Evolutionary conservation across 116 monocot genomes (phyloP).

Genomic region (Posidonia oceanica): DNA sequence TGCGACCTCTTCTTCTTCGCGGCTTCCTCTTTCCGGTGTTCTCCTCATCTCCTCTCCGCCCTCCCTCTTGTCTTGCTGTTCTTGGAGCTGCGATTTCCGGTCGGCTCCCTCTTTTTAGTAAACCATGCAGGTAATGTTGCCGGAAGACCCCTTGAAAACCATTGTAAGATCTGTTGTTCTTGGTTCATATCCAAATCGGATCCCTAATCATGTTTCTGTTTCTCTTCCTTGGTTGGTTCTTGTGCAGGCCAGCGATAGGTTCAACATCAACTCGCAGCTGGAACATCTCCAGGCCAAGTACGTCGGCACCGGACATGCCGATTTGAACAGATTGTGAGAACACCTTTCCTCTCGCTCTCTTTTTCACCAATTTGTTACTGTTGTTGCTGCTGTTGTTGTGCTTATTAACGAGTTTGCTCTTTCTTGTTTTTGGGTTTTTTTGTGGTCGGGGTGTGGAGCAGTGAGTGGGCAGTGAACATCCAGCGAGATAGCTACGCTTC

Average conservation of each 20-base stretch:
- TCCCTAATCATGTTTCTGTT: not conserved
- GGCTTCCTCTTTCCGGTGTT: not conserved
- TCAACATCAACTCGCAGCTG: constrained; percentile 91
- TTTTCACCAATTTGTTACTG: not conserved
- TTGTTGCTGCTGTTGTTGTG: not conserved
- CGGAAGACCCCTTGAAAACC: not conserved
- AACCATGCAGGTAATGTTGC: not conserved
- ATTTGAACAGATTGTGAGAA: constrained; percentile 66
- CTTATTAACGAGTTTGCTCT: not conserved
- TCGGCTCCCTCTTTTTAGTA: not conserved
- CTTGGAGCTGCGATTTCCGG: too few relatives aligned
- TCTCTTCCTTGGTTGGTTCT: not conserved
- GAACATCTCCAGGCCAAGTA: constrained; percentile 95
- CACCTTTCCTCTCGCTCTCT: not conserved
- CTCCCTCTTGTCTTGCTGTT: too few relatives aligned
- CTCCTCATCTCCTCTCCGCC: not conserved
- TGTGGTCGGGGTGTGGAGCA: constrained; percentile 9
- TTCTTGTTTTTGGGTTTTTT: not conserved
- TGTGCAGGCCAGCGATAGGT: constrained; percentile 34
- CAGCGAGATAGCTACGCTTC: constrained; percentile 78
- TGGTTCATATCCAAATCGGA: too few relatives aligned
- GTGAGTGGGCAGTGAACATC: constrained; percentile 90
- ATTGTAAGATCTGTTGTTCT: too few relatives aligned
- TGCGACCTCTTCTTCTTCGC: too few relatives aligned
- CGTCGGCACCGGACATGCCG: constrained; percentile 77